Percentiles rank a stretch among this genome's conserved stretches.
phyloP scores from a whole-genome alignment of 2,329 filamentous ascomycete species.

The Bipolaris zeicola region DNA sequence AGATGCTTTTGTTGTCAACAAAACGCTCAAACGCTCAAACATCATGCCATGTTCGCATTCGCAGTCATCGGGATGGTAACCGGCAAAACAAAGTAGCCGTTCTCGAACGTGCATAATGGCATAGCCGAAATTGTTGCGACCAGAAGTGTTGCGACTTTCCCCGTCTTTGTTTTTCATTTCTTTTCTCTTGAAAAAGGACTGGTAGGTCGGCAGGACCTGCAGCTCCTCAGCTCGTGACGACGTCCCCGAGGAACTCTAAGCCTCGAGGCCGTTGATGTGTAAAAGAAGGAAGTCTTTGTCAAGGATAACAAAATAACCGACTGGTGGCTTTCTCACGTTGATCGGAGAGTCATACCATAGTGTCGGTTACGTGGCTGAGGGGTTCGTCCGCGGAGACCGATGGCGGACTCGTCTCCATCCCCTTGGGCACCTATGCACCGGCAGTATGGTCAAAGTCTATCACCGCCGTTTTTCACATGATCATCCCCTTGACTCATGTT shows the following conservation, averaged over 20 bases:
- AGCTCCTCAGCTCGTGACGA: background rate
- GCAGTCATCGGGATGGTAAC: background rate
- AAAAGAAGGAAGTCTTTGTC: background rate
- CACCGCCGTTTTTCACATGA: background rate
- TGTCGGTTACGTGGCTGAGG: background rate
- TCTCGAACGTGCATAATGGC: background rate
- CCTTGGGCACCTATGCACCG: background rate
- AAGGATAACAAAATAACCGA: background rate
- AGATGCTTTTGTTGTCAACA: slow-evolving; percentile 1
- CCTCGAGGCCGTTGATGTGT: background rate
- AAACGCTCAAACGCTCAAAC: slow-evolving; percentile 2
- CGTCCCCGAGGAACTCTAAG: background rate
- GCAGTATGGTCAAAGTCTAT: background rate
- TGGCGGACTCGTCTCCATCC: background rate
- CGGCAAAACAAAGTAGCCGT: background rate
- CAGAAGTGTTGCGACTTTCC: background rate
- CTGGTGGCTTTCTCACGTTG: background rate
- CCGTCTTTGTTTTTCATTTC: background rate
- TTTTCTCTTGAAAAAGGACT: background rate
- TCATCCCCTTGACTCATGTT: background rate
- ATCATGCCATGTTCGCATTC: background rate
- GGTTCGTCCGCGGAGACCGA: background rate
- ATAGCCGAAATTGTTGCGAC: background rate
- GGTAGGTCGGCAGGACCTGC: background rate
- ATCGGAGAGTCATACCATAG: background rate